phyloP scores from a whole-genome alignment of 495 filamentous ascomycete genomes.

The Podospora conica region DNA sequence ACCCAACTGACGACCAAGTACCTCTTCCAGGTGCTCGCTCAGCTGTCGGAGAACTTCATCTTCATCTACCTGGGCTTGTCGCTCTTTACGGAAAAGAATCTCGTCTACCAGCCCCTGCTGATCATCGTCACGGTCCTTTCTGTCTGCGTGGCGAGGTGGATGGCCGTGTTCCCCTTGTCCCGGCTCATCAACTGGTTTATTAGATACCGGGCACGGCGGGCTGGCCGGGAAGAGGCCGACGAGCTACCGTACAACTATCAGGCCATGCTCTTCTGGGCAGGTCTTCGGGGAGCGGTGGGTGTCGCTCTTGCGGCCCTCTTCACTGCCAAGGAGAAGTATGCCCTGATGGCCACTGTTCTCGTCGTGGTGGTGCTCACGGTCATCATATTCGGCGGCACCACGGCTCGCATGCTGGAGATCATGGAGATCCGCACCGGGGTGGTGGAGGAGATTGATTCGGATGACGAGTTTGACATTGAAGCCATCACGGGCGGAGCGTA shows the following conservation, averaged over 20 bases:
- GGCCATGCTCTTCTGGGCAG: constrained; percentile 98
- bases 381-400: constrained; percentile 97
- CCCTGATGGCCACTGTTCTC: constrained; percentile 82
- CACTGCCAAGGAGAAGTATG: constrained; percentile 65
- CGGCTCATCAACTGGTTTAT: constrained; percentile 90
- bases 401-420: constrained; percentile 97
- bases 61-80: constrained; percentile 97
- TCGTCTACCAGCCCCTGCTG: constrained; percentile 93
- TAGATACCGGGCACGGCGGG: constrained; percentile 75
- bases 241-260: constrained; percentile 91
- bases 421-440: constrained; percentile 90
- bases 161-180: constrained; percentile 89
- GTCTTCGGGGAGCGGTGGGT: constrained; percentile 89
- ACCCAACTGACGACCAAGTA: constrained; percentile 98
- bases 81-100: constrained; percentile 78
- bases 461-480: constrained; percentile 98
- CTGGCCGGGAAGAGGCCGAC: constrained; percentile 70
- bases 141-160: constrained; percentile 86
- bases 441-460: constrained; percentile 90
- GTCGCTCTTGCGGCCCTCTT: constrained; percentile 93
- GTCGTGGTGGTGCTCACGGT: constrained; percentile 97
- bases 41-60: constrained; percentile 97
- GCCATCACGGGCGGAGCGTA: constrained; percentile 64
- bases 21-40: constrained; percentile 88
- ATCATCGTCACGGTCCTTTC: constrained; percentile 87